Conservation (phyloP, 164 flowering plant genomes). For the Nymphaea thermarum region DNA sequence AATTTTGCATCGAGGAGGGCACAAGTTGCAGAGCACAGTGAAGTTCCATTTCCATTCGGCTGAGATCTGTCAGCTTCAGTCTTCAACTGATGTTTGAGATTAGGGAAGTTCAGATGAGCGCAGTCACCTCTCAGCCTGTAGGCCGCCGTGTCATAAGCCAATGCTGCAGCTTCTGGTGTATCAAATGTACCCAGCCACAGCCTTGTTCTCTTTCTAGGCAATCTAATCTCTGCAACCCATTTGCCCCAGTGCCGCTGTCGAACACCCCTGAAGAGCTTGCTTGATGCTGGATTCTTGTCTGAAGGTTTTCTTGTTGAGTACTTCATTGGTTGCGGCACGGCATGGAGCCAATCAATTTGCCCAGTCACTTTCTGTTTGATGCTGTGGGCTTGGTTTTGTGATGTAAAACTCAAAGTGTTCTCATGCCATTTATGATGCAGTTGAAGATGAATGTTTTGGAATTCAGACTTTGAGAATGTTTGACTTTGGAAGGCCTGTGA, state of each 20-base stretch:
- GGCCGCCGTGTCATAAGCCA: constrained; percentile 86
- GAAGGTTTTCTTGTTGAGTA: constrained; percentile 18
- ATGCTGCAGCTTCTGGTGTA: constrained; percentile 74
- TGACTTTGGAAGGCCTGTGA: constrained; percentile 6
- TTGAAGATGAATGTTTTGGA: constrained; percentile 13
- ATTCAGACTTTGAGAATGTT: constrained; percentile 9
- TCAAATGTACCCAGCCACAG: constrained; percentile 91
- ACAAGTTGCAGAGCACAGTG: constrained; percentile 20
- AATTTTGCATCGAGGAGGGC: constrained; percentile 74
- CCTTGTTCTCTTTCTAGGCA: constrained; percentile 76
- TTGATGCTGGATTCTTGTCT: constrained; percentile 13
- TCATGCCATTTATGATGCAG: constrained; percentile 8
- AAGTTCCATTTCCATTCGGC: constrained; percentile 10
- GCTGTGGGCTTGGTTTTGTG: background rate
- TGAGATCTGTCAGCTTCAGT: constrained; percentile 16
- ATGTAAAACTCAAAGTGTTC: constrained; percentile 5
- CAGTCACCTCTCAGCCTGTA: constrained; percentile 71
- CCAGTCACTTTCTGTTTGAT: constrained; percentile 17
- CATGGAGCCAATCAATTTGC: constrained; percentile 28
- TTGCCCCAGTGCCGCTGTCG: constrained; percentile 98
- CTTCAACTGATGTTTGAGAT: constrained; percentile 59
- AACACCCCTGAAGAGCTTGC: constrained; percentile 71
- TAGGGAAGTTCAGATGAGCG: constrained; percentile 80
- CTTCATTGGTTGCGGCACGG: constrained; percentile 48
- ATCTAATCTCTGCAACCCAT: constrained; percentile 92